Conservation (phyloP, 257 asterid species). For the Gentiana straminea region DNA sequence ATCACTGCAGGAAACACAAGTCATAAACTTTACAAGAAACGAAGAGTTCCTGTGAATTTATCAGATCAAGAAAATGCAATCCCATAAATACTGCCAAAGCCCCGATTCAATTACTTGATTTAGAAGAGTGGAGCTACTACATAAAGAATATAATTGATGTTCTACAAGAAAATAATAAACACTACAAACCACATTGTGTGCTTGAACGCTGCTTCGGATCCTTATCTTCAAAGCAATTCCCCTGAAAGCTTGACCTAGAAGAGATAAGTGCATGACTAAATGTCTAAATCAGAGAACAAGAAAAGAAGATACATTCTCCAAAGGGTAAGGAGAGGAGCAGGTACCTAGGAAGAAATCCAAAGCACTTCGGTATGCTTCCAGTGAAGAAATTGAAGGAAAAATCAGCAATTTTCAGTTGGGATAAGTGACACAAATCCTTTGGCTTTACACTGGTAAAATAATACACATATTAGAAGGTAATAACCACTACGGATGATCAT, state of each 20-base stretch:
- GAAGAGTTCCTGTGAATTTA: background rate
- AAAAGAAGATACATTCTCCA: background rate
- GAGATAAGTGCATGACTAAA: background rate
- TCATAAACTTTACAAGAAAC: background rate
- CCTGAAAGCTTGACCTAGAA: conserved; percentile 61
- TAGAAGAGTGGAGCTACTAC: background rate
- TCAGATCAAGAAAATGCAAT: background rate
- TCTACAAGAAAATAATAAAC: background rate
- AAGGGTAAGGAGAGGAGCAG: conserved; percentile 3
- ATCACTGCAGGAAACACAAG: background rate
- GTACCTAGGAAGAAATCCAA: conserved; percentile 65
- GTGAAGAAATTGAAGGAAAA: conserved; percentile 66
- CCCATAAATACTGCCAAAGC: background rate
- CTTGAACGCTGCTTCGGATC: conserved; percentile 57
- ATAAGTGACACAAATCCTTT: conserved; percentile 57
- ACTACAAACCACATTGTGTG: conserved; percentile 52
- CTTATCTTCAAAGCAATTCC: conserved; percentile 63
- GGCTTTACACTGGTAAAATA: conserved; percentile 35
- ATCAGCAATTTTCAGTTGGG: conserved; percentile 62
- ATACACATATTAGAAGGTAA: background rate
- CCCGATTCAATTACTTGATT: background rate
- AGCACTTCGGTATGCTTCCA: conserved; percentile 76
- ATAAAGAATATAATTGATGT: background rate
- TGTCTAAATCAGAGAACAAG: background rate
- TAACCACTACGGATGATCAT: background rate